Conservation (phyloP, 257 asterid species). For the Nicotiana otophora region DNA sequence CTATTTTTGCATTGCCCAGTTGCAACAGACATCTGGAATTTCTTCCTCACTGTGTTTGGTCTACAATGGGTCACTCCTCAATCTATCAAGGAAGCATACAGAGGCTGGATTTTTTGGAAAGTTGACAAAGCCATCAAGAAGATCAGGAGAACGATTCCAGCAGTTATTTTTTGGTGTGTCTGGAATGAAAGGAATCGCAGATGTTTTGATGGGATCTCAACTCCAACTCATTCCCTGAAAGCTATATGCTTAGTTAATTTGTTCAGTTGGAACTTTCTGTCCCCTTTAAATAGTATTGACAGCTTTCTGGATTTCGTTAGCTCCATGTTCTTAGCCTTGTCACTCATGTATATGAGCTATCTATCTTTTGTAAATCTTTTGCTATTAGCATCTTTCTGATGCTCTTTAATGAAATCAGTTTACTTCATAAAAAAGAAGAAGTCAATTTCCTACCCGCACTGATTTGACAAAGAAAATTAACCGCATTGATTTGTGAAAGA, state of each 20-base stretch:
- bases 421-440: neutral
- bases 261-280: neutral
- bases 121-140: neutral
- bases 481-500: no score
- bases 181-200: no score
- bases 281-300: neutral
- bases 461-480: no score
- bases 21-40: no score
- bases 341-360: neutral
- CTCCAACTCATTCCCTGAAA: no score
- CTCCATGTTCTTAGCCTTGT: neutral
- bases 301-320: neutral
- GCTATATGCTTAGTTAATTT: no score
- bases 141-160: no score
- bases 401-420: neutral
- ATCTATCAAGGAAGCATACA: neutral
- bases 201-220: no score
- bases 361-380: neutral
- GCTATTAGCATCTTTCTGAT: neutral
- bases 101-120: neutral
- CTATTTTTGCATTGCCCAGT: no score
- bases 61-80: neutral
- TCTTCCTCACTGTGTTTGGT: neutral
- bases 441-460: no score
- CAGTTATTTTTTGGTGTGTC: no score